Evolutionary conservation across 331 rosid genomes (phyloP).

Genomic region (Quercus lobata): DNA sequence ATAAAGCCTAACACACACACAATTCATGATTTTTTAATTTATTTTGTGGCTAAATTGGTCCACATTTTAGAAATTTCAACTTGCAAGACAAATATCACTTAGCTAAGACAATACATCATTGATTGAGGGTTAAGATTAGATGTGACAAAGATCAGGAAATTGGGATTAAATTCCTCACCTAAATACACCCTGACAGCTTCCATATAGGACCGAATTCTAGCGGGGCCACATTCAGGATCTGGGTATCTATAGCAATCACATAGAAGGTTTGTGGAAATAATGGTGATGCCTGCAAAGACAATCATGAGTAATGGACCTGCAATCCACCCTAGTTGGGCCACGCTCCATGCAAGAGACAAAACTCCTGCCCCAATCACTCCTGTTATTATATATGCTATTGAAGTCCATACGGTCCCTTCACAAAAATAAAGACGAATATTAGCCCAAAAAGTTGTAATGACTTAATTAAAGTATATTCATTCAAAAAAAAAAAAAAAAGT

Average conservation of each 20-base stretch:
- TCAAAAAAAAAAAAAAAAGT: neutral
- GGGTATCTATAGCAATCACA: slow-evolving; percentile 52
- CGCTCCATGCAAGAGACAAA: slow-evolving; percentile 66
- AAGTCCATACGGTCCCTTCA: slow-evolving; percentile 46
- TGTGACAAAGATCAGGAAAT: neutral
- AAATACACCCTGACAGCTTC: slow-evolving; percentile 48
- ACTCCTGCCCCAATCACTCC: slow-evolving; percentile 90
- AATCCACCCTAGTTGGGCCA: slow-evolving; percentile 82
- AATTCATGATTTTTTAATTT: neutral
- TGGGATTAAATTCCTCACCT: slow-evolving; percentile 19
- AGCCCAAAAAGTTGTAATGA: neutral
- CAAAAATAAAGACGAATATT: neutral
- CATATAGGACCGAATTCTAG: slow-evolving; percentile 26
- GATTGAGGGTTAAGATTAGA: neutral
- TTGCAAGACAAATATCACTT: neutral
- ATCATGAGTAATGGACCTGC: slow-evolving; percentile 46
- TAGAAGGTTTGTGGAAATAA: slow-evolving; percentile 40
- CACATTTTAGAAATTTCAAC: neutral
- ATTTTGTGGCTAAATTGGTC: neutral
- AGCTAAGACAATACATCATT: neutral
- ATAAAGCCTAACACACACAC: neutral
- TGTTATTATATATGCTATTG: slow-evolving; percentile 62
- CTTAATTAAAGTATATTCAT: neutral
- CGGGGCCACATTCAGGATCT: slow-evolving; percentile 34
- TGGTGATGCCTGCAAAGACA: slow-evolving; percentile 41